A percentile compares a stretch with the other conserved stretches of the same genome.
Evolutionary conservation across 352 stramenopile genomes (phyloP).

Genomic region (Plasmopara halstedii): DNA sequence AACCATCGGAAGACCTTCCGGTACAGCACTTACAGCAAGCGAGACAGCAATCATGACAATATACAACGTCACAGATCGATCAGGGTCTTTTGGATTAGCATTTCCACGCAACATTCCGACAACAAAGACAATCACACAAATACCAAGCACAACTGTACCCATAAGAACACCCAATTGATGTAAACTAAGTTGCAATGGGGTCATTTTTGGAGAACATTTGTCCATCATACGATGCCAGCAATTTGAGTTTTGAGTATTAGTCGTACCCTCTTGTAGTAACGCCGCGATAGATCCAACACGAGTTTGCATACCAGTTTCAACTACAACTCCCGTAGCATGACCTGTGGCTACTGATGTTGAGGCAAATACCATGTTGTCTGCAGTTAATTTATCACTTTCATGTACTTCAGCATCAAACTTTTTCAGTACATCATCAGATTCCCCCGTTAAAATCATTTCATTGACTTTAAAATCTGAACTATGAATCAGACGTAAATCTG

Average conservation of each 20-base stretch:
- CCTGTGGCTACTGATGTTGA: conserved; percentile 71
- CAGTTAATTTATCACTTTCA: conserved; percentile 50
- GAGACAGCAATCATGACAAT: conserved; percentile 94
- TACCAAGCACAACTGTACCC: conserved; percentile 81
- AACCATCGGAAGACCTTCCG: conserved; percentile 68
- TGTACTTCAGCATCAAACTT: conserved; percentile 42
- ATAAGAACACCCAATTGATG: conserved; percentile 92
- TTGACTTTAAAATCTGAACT: conserved; percentile 86
- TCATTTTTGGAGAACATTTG: conserved; percentile 72
- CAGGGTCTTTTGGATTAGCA: conserved; percentile 55
- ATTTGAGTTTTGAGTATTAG: conserved; percentile 38
- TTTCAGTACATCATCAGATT: conserved; percentile 80
- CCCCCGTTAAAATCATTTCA: conserved; percentile 92
- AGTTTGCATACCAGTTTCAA: conserved; percentile 57
- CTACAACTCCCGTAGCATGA: conserved; percentile 52
- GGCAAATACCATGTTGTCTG: conserved; percentile 89
- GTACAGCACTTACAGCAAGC: conserved; percentile 63
- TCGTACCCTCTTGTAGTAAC: conserved; percentile 28
- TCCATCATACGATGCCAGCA: conserved; percentile 47
- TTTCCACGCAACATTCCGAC: conserved; percentile 77
- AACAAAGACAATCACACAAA: conserved; percentile 88
- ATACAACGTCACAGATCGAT: conserved; percentile 85
- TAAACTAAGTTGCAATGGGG: conserved; percentile 87
- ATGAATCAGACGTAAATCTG: conserved; percentile 85
- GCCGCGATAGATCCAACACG: conserved; percentile 55